Percentiles rank a stretch among this genome's conserved stretches.
Conservation (phyloP, 192 early-diverging fungal genomes). For the Podila clonocystis region DNA sequence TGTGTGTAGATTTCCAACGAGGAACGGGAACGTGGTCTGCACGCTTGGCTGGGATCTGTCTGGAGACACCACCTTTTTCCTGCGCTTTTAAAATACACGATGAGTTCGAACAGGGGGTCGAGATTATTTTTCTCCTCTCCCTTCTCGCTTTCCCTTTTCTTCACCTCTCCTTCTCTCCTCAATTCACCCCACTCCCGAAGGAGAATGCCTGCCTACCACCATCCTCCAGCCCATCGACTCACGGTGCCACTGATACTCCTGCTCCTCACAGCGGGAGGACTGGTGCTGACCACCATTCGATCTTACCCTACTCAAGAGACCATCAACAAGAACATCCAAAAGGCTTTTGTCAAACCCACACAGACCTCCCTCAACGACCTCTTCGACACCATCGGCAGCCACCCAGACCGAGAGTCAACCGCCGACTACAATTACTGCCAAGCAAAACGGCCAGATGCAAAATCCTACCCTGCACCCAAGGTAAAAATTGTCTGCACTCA, state of each 20-base stretch:
- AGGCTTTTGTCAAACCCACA: neutral
- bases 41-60: too few species aligned
- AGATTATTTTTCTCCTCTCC: neutral
- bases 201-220: neutral
- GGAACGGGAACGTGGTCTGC: too few species aligned
- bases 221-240: slow-evolving; percentile 2
- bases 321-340: neutral
- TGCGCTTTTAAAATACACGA: too few species aligned
- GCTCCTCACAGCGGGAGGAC: slow-evolving; percentile 20
- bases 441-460: slow-evolving; percentile 12
- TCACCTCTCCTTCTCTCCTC: neutral
- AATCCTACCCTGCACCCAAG: slow-evolving; percentile 32
- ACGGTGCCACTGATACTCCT: slow-evolving; percentile 10
- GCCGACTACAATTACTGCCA: slow-evolving; percentile 36
- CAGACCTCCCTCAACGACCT: slow-evolving; percentile 10
- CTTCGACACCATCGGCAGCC: slow-evolving; percentile 1
- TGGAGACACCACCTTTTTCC: too few species aligned
- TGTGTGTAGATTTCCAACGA: too few species aligned
- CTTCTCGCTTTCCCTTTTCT: neutral
- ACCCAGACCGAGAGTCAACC: neutral
- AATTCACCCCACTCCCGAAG: neutral
- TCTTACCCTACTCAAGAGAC: neutral
- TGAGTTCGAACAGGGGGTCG: neutral
- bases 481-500: neutral
- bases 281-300: slow-evolving; percentile 10